phyloP scores from a whole-genome alignment of 1,139 yeast species.

The Lodderomyces jiufengensis region DNA sequence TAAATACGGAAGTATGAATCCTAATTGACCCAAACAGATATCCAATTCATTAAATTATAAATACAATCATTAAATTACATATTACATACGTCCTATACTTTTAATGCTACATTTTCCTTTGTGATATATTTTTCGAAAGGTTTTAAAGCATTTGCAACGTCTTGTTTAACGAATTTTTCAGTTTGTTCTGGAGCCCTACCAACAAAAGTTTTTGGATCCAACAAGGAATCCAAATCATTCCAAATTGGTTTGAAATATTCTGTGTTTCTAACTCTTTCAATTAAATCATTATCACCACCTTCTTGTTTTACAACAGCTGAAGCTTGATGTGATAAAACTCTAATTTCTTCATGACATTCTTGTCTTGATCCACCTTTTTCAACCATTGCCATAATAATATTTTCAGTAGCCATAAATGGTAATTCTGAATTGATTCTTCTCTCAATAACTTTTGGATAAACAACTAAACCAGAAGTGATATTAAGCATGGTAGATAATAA shows the following conservation, averaged over 20 bases:
- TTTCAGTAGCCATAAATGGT: constrained; percentile 99
- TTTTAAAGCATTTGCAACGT: constrained; percentile 78
- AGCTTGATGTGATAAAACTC: constrained; percentile 96
- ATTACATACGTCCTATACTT: constrained; percentile 25
- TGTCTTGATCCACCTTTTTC: constrained; percentile 97
- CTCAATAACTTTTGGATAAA: constrained; percentile 96
- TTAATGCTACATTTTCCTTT: constrained; percentile 55
- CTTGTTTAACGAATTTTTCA: constrained; percentile 81
- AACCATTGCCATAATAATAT: constrained; percentile 99
- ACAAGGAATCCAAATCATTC: constrained; percentile 70
- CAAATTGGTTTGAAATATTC: constrained; percentile 88
- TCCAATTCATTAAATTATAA: too few relatives aligned
- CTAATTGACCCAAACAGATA: not conserved
- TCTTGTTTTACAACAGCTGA: constrained; percentile 96
- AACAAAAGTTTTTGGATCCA: constrained; percentile 91
- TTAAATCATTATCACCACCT: constrained; percentile 97
- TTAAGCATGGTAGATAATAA: constrained; percentile 84
- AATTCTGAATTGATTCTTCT: constrained; percentile 92
- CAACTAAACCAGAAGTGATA: constrained; percentile 93
- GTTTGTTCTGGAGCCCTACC: constrained; percentile 99
- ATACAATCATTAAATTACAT: too few relatives aligned
- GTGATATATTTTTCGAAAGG: constrained; percentile 63
- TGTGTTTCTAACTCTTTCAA: constrained; percentile 79
- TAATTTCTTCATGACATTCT: constrained; percentile 95
- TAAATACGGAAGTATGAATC: not conserved